A percentile compares a stretch with the other conserved stretches of the same genome.
These are phyloP conservation scores for Solanum sejunctum DNA, from an alignment of 257 asterid species.

Conservation along the genomic window DNA sequence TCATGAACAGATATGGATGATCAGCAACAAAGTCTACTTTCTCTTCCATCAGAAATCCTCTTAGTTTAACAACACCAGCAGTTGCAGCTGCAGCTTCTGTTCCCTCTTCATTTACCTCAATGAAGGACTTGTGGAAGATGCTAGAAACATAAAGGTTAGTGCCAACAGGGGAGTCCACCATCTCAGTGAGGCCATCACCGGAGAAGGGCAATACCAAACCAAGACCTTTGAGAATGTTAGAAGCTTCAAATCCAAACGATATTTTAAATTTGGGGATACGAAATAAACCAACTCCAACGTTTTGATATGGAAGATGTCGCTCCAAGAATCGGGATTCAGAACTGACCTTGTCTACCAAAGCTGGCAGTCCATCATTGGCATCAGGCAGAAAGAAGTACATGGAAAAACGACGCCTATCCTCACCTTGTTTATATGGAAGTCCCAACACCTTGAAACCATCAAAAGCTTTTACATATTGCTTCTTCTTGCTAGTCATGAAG, in stretches of 20 bases:
- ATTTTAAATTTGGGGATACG: slow-evolving; percentile 28
- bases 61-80: not conserved
- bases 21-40: slow-evolving; percentile 23
- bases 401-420: slow-evolving; percentile 22
- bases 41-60: not conserved
- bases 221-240: slow-evolving; percentile 13
- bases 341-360: slow-evolving; percentile 9
- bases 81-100: slow-evolving; percentile 35
- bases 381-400: slow-evolving; percentile 31
- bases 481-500: slow-evolving; percentile 20
- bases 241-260: slow-evolving; percentile 28
- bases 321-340: slow-evolving; percentile 21
- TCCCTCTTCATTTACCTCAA: slow-evolving; percentile 33
- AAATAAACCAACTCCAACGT: slow-evolving; percentile 10
- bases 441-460: slow-evolving; percentile 24
- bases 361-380: slow-evolving; percentile 22
- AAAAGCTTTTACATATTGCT: slow-evolving; percentile 6
- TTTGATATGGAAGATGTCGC: slow-evolving; percentile 9
- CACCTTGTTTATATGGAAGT: slow-evolving; percentile 21
- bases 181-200: slow-evolving; percentile 20
- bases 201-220: slow-evolving; percentile 23
- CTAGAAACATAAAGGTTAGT: slow-evolving; percentile 15
- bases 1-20: slow-evolving; percentile 26
- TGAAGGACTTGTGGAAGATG: slow-evolving; percentile 27
- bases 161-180: slow-evolving; percentile 17